Conservation (phyloP, 2,329 filamentous ascomycete genomes). For the Fusarium pininemorale region DNA sequence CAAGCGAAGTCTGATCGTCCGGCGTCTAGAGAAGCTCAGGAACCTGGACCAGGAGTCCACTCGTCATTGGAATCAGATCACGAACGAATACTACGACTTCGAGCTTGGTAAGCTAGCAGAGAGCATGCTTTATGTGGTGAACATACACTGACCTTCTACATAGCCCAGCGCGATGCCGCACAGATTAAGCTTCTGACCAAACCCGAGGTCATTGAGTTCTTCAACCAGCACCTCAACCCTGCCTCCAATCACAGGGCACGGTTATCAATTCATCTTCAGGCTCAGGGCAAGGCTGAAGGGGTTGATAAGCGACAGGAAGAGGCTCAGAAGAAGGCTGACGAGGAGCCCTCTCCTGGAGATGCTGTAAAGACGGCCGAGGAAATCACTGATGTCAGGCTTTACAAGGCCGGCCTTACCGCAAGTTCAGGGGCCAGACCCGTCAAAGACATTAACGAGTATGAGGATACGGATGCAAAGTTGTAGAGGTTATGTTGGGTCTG, state of each 20-base stretch:
- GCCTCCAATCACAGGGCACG: slow-evolving; percentile 80
- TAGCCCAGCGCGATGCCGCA: slow-evolving; percentile 79
- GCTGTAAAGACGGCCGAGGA: slow-evolving; percentile 57
- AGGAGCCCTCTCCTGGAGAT: slow-evolving; percentile 46
- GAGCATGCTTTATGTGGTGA: not conserved
- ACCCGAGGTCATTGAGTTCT: slow-evolving; percentile 82
- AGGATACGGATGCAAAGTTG: slow-evolving; percentile 85
- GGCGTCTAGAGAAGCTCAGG: slow-evolving; percentile 89
- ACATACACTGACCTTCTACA: slow-evolving; percentile 25
- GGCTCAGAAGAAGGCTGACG: slow-evolving; percentile 47
- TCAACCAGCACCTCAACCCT: slow-evolving; percentile 77
- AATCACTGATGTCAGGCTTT: slow-evolving; percentile 82
- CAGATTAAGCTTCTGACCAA: slow-evolving; percentile 80
- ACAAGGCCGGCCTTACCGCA: slow-evolving; percentile 78
- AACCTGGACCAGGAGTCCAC: slow-evolving; percentile 87
- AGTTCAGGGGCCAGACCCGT: slow-evolving; percentile 78
- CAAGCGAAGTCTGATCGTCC: slow-evolving; percentile 88
- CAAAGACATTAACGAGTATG: slow-evolving; percentile 82
- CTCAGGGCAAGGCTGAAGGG: slow-evolving; percentile 66
- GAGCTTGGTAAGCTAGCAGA: slow-evolving; percentile 70
- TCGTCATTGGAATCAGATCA: slow-evolving; percentile 86
- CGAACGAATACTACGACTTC: slow-evolving; percentile 89
- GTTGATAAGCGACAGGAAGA: slow-evolving; percentile 60
- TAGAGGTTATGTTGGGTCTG: slow-evolving; percentile 46
- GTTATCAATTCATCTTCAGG: slow-evolving; percentile 82